Percentiles rank a stretch among this genome's conserved stretches.
Conservation (phyloP, 2,329 filamentous ascomycete genomes). For the Ophiostoma populinum region DNA sequence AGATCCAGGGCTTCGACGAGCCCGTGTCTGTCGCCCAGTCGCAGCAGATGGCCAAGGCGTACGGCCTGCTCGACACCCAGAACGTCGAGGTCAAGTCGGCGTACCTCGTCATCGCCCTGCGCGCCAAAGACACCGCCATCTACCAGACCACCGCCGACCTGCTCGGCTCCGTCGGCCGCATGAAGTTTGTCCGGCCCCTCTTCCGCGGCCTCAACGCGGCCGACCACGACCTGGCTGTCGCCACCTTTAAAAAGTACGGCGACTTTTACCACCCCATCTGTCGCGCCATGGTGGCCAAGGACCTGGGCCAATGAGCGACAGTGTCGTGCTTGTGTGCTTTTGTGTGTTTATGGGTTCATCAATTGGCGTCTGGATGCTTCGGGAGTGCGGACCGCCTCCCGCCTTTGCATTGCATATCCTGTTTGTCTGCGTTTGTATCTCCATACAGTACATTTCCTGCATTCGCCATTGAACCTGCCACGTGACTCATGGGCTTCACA, state of each 20-base stretch:
- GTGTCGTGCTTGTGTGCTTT: neutral
- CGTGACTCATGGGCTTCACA: no score
- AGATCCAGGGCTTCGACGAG: slow-evolving; percentile 48
- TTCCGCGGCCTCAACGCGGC: slow-evolving; percentile 61
- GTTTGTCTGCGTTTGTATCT: slow-evolving; percentile 1
- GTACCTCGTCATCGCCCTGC: slow-evolving; percentile 65
- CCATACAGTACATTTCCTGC: neutral
- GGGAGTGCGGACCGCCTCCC: neutral
- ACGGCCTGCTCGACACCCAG: slow-evolving; percentile 54
- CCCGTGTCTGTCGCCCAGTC: slow-evolving; percentile 49
- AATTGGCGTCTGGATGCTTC: slow-evolving; percentile 1
- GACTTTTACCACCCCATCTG: slow-evolving; percentile 96
- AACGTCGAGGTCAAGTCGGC: slow-evolving; percentile 77
- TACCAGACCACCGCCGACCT: slow-evolving; percentile 58
- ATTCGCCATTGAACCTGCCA: no score
- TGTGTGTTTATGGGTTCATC: neutral
- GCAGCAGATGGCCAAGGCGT: slow-evolving; percentile 54
- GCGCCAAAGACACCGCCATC: slow-evolving; percentile 49
- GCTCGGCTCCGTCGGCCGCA: slow-evolving; percentile 68
- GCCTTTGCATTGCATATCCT: neutral
- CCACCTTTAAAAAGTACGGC: slow-evolving; percentile 73
- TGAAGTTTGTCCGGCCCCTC: slow-evolving; percentile 91
- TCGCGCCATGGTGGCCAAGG: slow-evolving; percentile 70
- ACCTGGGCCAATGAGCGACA: slow-evolving; percentile 26
- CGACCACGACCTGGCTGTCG: slow-evolving; percentile 55